A percentile compares a stretch with the other conserved stretches of the same genome.
These are phyloP conservation scores for Fusarium sulawesiense DNA, from an alignment of 2,329 filamentous ascomycete genomes.

Conservation along the genomic window DNA sequence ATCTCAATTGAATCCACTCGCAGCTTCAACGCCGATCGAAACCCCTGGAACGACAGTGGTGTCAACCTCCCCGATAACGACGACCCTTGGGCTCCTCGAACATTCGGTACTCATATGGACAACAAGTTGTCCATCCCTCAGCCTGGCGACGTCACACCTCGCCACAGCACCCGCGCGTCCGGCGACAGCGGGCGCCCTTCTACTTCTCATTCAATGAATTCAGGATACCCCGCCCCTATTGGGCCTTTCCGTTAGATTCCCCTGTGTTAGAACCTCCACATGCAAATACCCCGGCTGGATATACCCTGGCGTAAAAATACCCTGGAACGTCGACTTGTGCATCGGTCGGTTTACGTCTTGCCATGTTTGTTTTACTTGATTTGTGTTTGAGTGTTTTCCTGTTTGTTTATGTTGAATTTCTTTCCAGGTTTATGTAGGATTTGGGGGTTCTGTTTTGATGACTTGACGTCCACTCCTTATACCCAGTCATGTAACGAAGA, in stretches of 20 bases:
- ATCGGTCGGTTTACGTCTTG: conserved; percentile 60
- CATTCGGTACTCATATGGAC: conserved; percentile 73
- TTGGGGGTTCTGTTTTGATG: conserved; percentile 50
- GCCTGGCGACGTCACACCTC: conserved; percentile 84
- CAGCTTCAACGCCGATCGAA: conserved; percentile 89
- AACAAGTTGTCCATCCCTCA: conserved; percentile 73
- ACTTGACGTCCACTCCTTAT: conserved; percentile 51
- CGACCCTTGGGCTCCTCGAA: conserved; percentile 71
- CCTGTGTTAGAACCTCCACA: conserved; percentile 59
- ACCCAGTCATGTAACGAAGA: conserved; percentile 50
- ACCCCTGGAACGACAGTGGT: conserved; percentile 98
- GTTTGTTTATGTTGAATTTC: conserved; percentile 32
- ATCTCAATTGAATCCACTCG: conserved; percentile 96
- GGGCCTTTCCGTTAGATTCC: conserved; percentile 86
- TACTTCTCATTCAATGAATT: conserved; percentile 94
- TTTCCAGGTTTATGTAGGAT: conserved; percentile 43
- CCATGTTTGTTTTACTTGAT: conserved; percentile 45
- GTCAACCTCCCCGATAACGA: conserved; percentile 95
- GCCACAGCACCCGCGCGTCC: conserved; percentile 84
- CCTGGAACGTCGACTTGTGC: conserved; percentile 59
- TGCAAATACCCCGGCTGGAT: conserved; percentile 72
- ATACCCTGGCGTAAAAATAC: conserved; percentile 73
- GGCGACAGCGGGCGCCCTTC: conserved; percentile 92
- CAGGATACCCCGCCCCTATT: conserved; percentile 94
- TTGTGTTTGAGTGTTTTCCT: conserved; percentile 33